These are phyloP conservation scores for Aegle marmelos DNA, from an alignment of 345 rosid genomes.

Conservation along the genomic window DNA sequence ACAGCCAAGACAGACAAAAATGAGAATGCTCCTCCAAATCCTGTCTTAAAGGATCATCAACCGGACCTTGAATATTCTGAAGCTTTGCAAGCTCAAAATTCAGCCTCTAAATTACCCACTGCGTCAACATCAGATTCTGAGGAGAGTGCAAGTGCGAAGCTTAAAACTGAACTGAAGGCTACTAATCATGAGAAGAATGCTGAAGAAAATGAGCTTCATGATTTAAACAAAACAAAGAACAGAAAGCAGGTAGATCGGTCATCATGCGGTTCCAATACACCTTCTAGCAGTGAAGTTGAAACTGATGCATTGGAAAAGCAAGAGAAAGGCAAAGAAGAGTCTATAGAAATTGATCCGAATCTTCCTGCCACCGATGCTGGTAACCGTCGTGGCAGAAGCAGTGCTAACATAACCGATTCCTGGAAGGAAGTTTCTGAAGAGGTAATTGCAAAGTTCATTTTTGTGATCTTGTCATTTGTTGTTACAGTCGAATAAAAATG, in stretches of 20 bases:
- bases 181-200: conserved; percentile 37
- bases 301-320: conserved; percentile 60
- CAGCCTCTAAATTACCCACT: conserved; percentile 48
- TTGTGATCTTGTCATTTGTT: not conserved
- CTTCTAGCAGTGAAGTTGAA: conserved; percentile 85
- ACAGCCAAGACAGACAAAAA: conserved; percentile 32
- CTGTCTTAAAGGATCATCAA: conserved; percentile 35
- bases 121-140: conserved; percentile 49
- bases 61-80: conserved; percentile 45
- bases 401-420: conserved; percentile 47
- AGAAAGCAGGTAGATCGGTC: conserved; percentile 85
- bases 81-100: conserved; percentile 52
- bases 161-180: conserved; percentile 30
- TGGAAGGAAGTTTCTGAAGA: conserved; percentile 91
- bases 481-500: not conserved
- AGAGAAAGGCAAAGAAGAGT: conserved; percentile 45
- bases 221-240: conserved; percentile 45
- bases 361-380: conserved; percentile 38
- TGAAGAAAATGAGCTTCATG: conserved; percentile 47
- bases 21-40: conserved; percentile 31
- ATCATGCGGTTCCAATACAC: conserved; percentile 88
- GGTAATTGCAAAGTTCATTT: conserved; percentile 35
- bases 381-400: conserved; percentile 63
- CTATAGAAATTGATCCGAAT: conserved; percentile 53
- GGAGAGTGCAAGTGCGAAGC: conserved; percentile 51